phyloP scores from a whole-genome alignment of 1,284 basidiomycete species.

The Rhodotorula sp. region DNA sequence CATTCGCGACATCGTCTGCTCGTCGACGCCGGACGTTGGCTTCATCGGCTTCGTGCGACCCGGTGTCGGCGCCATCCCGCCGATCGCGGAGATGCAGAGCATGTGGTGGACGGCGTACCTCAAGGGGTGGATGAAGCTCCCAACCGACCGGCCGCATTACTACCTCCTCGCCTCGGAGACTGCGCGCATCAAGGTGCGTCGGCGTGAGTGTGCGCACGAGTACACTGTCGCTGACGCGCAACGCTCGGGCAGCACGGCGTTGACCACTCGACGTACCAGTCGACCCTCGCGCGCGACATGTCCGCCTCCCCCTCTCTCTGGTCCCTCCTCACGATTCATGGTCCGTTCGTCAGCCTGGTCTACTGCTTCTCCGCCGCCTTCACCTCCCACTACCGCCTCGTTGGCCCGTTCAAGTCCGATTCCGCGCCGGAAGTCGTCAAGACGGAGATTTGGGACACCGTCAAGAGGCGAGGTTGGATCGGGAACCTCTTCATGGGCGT shows the following conservation, averaged over 20 bases:
- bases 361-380: slow-evolving; percentile 67
- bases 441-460: slow-evolving; percentile 65
- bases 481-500: slow-evolving; percentile 58
- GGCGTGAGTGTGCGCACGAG: slow-evolving; percentile 49
- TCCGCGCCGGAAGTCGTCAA: slow-evolving; percentile 52
- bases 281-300: slow-evolving; percentile 62
- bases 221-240: not conserved
- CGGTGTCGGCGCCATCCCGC: slow-evolving; percentile 65
- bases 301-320: slow-evolving; percentile 58
- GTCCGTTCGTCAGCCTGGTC: slow-evolving; percentile 57
- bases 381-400: slow-evolving; percentile 61
- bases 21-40: slow-evolving; percentile 49
- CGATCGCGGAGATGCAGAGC: slow-evolving; percentile 64
- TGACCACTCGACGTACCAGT: slow-evolving; percentile 54
- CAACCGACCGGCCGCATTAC: slow-evolving; percentile 56
- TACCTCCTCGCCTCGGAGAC: slow-evolving; percentile 59
- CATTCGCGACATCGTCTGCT: slow-evolving; percentile 56
- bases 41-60: slow-evolving; percentile 66
- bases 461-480: slow-evolving; percentile 58
- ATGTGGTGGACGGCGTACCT: slow-evolving; percentile 63
- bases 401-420: slow-evolving; percentile 55
- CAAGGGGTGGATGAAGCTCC: slow-evolving; percentile 53
- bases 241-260: slow-evolving; percentile 8
- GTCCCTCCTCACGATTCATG: slow-evolving; percentile 57
- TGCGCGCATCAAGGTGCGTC: slow-evolving; percentile 55